A percentile compares a stretch with the other conserved stretches of the same genome.
phyloP scores from a whole-genome alignment of 331 rosid species.

The Erythrophleum ivorense region DNA sequence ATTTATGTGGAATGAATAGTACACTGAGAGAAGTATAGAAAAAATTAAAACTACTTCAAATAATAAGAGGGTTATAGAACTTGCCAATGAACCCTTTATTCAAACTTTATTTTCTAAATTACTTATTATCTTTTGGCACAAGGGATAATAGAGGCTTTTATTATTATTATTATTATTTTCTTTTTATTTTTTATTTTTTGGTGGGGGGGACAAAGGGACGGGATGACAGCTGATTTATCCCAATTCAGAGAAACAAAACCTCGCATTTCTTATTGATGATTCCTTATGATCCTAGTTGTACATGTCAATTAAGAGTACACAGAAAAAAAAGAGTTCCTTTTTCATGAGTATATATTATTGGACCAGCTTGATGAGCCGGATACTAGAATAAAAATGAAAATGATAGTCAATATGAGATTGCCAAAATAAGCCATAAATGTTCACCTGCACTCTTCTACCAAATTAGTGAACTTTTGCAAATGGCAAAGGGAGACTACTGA shows the following conservation, averaged over 20 bases:
- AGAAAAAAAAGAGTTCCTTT: neutral
- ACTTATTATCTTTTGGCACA: neutral
- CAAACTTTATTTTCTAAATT: neutral
- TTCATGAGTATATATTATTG: neutral
- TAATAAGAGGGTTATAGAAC: neutral
- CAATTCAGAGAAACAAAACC: neutral
- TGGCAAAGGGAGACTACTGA: neutral
- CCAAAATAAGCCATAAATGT: too few relatives aligned
- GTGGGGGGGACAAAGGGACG: neutral
- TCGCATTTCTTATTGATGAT: neutral
- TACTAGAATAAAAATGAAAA: neutral
- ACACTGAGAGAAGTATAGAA: constrained; percentile 41
- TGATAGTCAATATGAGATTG: too few relatives aligned
- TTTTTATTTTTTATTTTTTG: neutral
- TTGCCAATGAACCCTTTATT: neutral
- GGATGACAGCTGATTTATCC: neutral
- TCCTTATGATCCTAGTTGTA: neutral
- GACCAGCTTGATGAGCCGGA: neutral
- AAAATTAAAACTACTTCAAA: neutral
- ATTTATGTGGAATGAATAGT: constrained; percentile 60
- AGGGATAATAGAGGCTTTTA: neutral
- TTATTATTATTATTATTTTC: neutral
- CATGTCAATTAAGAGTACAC: neutral
- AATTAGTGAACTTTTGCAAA: neutral
- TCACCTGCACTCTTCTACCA: too few relatives aligned